These are phyloP conservation scores for Eucalyptus shirleyi DNA, from an alignment of 345 rosid species.

Conservation along the genomic window DNA sequence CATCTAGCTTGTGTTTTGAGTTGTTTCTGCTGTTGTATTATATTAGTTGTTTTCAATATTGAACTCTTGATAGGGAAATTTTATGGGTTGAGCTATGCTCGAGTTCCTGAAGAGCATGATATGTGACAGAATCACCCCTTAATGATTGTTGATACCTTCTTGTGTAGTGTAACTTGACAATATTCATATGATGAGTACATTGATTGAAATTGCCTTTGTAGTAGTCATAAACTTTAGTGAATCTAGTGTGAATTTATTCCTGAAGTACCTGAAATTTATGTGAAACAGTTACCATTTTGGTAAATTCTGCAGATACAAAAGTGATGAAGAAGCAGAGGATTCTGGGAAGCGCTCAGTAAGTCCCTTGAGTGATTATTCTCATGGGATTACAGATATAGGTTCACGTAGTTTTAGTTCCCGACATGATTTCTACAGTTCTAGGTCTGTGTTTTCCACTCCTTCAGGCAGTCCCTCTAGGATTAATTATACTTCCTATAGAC, in stretches of 20 bases:
- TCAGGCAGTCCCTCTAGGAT: slow-evolving; percentile 83
- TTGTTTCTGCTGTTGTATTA: not conserved
- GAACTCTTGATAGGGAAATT: not conserved
- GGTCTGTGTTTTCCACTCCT: slow-evolving; percentile 75
- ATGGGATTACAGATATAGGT: slow-evolving; percentile 61
- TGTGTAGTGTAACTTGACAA: not conserved
- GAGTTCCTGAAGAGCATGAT: not conserved
- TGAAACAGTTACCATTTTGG: not conserved
- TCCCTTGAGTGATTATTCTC: slow-evolving; percentile 59
- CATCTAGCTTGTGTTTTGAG: not conserved
- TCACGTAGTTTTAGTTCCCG: slow-evolving; percentile 77
- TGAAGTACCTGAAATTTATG: not conserved
- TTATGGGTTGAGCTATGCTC: not conserved
- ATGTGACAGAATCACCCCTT: not conserved
- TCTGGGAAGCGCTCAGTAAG: slow-evolving; percentile 43
- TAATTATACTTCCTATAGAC: slow-evolving; percentile 67
- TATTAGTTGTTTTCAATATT: not conserved
- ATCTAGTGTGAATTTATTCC: not conserved
- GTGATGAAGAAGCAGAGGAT: slow-evolving; percentile 67
- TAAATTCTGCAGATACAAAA: slow-evolving; percentile 27
- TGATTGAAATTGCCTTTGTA: not conserved
- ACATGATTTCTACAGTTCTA: slow-evolving; percentile 53
- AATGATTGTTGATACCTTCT: not conserved
- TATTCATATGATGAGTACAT: not conserved
- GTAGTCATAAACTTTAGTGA: not conserved